Evolutionary conservation across 2,329 filamentous ascomycete species (phyloP).

Genomic region (Septoria linicola): DNA sequence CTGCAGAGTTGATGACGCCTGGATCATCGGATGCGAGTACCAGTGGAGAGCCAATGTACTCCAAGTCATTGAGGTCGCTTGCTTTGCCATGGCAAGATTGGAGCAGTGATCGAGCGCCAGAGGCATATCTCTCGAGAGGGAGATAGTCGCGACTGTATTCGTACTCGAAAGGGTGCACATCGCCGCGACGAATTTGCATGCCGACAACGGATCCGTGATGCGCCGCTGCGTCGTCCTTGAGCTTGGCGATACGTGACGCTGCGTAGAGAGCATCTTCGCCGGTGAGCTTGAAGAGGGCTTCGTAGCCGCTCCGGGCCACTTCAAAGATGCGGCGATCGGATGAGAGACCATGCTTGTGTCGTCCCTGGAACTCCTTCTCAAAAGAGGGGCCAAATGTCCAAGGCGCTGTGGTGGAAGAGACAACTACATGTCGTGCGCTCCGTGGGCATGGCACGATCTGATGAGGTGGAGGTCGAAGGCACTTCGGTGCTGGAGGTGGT

Average conservation of each 20-base stretch:
- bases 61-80: slow-evolving; percentile 54
- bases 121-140: slow-evolving; percentile 64
- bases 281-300: slow-evolving; percentile 70
- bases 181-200: slow-evolving; percentile 77
- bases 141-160: slow-evolving; percentile 78
- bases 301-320: slow-evolving; percentile 68
- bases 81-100: slow-evolving; percentile 49
- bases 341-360: slow-evolving; percentile 32
- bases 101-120: slow-evolving; percentile 17
- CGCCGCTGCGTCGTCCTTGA: slow-evolving; percentile 51
- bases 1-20: slow-evolving; percentile 65
- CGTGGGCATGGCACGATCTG: slow-evolving; percentile 79
- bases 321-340: slow-evolving; percentile 62
- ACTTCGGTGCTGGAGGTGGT: slow-evolving; percentile 62
- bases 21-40: slow-evolving; percentile 81
- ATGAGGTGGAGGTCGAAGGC: slow-evolving; percentile 68
- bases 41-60: slow-evolving; percentile 40
- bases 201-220: slow-evolving; percentile 61
- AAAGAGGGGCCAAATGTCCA: slow-evolving; percentile 64
- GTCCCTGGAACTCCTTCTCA: slow-evolving; percentile 47
- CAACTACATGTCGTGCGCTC: slow-evolving; percentile 70
- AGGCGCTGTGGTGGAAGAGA: slow-evolving; percentile 66
- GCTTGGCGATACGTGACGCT: slow-evolving; percentile 55
- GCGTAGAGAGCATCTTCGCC: slow-evolving; percentile 67
- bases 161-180: slow-evolving; percentile 75